Evolutionary conservation across 352 stramenopile species (phyloP), one percentile per base, ranked within the genome.

Genomic region (Pythium apleroticum): DNA sequence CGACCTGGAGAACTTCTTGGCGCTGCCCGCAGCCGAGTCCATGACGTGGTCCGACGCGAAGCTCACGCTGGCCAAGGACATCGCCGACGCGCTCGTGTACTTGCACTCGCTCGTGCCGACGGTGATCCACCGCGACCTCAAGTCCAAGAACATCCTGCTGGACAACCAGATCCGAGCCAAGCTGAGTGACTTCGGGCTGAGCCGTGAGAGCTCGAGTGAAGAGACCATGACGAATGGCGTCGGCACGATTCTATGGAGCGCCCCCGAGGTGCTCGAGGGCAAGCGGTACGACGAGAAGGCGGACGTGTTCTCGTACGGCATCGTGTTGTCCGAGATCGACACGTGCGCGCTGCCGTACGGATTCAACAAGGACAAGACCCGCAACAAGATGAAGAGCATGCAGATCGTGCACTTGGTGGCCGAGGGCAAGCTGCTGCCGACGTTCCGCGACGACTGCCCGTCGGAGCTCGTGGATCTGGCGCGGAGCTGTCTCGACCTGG

Each of bases 381-480:
- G 80, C 52, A 76, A 80, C 54, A 89, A 89, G 67, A 89, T 90
- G 80, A 83, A 83, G 70, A 86, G 76, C 56, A 89, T 90, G 80
- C 84, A 92, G 68, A 89, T 93, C 52, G 82, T 93, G n/a, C 84
- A 93, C 39, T 72, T 90, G 24, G 83, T 93, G 28, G 81, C 84
- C 0, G 80, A 92, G 28, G 85, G 85, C 17, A 88, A 91, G 67
- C 58, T 94, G 59, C 65, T 90, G 27, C 83, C 83, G 30, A 89
- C 72, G 12, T 94, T 92, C 60, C 78, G 80, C 3, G 81, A 90
- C 14, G 77, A 87, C 25, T 90, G 80, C 53, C 83, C 83, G 0
- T 25, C 74, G 0, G 68, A 73, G 31, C 71, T 94, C 56, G 71
- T 85, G 8, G 71, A 75, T 19, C 58, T 94, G 14, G 85, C 83